Base-by-base conservation (phyloP, 1,284 basidiomycete genomes). In the Fistulina hepatica region DNA sequence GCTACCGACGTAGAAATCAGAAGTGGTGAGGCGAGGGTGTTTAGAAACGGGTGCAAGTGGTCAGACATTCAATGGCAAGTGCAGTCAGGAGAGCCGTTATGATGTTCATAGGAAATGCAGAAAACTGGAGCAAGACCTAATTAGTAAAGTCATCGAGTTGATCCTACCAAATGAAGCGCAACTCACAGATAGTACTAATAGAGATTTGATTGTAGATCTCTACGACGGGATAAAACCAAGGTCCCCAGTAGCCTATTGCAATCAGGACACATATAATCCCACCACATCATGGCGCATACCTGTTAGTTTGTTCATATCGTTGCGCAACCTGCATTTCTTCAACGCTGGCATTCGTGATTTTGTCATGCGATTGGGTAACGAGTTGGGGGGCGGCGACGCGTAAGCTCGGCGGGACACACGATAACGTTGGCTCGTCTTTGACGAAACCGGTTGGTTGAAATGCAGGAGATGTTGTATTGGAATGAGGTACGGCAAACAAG, bases 221-320 rank as follows among this genome's bases (percentile, higher is more conserved):
- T 13, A 15, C 22, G 23, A 5, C 13, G 15, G 17, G 19, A 9
- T 2, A 28, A 31, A 27, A 21, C 73, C 28, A 78, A 53, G 2
- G 69, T 69, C 22, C 76, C 71, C 24, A 83, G 54, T 7, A 73
- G 48, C 50, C 69, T 70, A 36, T 12, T 2, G 21, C 32, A 15
- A 35, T 8, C 3, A n/a, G n/a, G n/a, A n/a, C n/a, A n/a, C n/a
- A n/a, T n/a, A n/a, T n/a, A n/a, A n/a, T n/a, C n/a, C n/a, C n/a
- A n/a, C n/a, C n/a, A n/a, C n/a, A n/a, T n/a, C 24, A 37, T 20
- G 9, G 24, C 30, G 28, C 43, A 36, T 36, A 79, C 81, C 63
- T 76, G 52, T 84, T 84, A 1, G 63, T 63, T 39, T 69, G 69
- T 50, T 76, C 76, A 41, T 84, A 84, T 13, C 63, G 66, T 39